A percentile compares a stretch with the other conserved stretches of the same genome.
phyloP scores from a whole-genome alignment of 345 rosid genomes.

The Mallotus nudiflorus region DNA sequence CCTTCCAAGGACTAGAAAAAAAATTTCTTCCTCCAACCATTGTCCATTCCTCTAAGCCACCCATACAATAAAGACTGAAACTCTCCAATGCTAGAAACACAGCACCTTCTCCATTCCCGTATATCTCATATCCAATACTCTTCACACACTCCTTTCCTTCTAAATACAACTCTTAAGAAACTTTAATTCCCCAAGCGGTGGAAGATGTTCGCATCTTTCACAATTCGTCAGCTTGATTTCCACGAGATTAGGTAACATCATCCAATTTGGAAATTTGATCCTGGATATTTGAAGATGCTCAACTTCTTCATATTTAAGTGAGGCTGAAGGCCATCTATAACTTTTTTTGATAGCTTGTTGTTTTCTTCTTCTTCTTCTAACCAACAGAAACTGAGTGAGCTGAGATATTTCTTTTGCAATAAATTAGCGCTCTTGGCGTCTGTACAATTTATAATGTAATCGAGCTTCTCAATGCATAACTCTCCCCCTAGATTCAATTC shows the following conservation, averaged over 20 bases:
- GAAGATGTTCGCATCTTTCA: too few species aligned
- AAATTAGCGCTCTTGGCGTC: constrained; percentile 22
- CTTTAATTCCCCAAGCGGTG: too few species aligned
- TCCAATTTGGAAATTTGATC: constrained; percentile 10
- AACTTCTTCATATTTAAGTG: constrained; percentile 5
- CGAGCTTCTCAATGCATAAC: constrained; percentile 5
- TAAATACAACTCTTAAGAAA: too few species aligned
- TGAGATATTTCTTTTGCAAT: constrained; percentile 14
- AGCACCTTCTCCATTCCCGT: neutral
- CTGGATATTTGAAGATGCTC: neutral
- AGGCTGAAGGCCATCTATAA: neutral
- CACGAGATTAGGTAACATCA: constrained; percentile 12
- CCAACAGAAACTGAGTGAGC: too few species aligned
- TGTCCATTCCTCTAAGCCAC: too few species aligned
- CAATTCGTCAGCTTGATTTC: neutral
- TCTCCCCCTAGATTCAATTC: constrained; percentile 18
- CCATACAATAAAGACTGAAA: neutral
- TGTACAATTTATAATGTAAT: neutral
- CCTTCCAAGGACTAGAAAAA: neutral
- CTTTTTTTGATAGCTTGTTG: neutral
- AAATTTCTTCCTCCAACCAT: neutral
- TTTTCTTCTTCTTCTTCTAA: neutral
- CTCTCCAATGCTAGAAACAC: neutral
- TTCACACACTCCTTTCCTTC: too few species aligned
- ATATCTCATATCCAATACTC: too few species aligned